Conservation (phyloP, 345 rosid genomes). For the Eutrema heterophyllum region DNA sequence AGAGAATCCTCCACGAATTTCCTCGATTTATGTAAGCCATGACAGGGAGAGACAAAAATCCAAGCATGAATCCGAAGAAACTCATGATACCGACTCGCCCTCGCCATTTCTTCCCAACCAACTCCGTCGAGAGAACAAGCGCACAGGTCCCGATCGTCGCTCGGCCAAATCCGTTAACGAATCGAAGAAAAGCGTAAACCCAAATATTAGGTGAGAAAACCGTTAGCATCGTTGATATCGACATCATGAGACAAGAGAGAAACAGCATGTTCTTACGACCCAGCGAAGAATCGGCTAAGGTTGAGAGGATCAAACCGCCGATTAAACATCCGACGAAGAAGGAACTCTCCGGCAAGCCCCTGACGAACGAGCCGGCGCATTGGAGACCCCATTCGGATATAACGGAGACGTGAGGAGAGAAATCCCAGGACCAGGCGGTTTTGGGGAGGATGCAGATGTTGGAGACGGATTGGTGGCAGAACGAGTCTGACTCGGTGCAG, state of each 20-base stretch:
- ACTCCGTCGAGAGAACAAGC: slow-evolving; percentile 44
- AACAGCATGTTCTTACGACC: slow-evolving; percentile 60
- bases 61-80: slow-evolving; percentile 42
- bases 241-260: slow-evolving; percentile 41
- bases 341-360: slow-evolving; percentile 54
- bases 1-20: slow-evolving; percentile 42
- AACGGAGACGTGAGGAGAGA: slow-evolving; percentile 28
- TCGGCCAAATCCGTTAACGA: slow-evolving; percentile 46
- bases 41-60: slow-evolving; percentile 42
- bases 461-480: slow-evolving; percentile 24
- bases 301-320: slow-evolving; percentile 47
- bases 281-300: slow-evolving; percentile 49
- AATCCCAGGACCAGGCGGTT: slow-evolving; percentile 51
- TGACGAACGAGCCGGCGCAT: slow-evolving; percentile 41
- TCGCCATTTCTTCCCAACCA: slow-evolving; percentile 48
- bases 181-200: slow-evolving; percentile 40
- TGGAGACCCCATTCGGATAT: slow-evolving; percentile 57
- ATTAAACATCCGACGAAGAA: slow-evolving; percentile 56
- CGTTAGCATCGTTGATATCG: slow-evolving; percentile 36
- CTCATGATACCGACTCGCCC: slow-evolving; percentile 41
- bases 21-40: slow-evolving; percentile 40
- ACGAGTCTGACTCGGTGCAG: slow-evolving; percentile 28
- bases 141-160: slow-evolving; percentile 46
- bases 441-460: slow-evolving; percentile 39
- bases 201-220: slow-evolving; percentile 41